These are phyloP conservation scores for Clathrospora elynae DNA, from an alignment of 2,329 filamentous ascomycete species.

Conservation along the genomic window DNA sequence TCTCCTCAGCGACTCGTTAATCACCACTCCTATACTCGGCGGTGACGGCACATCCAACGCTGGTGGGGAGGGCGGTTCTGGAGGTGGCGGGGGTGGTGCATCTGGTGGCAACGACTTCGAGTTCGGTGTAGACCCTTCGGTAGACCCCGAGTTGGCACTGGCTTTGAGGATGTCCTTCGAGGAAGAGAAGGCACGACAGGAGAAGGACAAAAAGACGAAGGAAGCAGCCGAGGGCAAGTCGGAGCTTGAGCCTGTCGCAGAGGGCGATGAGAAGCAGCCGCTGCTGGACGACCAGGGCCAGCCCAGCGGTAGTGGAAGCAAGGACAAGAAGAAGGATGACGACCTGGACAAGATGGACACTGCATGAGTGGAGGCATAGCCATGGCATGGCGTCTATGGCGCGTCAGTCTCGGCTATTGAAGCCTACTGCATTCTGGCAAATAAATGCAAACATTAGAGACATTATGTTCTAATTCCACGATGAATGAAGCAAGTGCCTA, in stretches of 20 bases:
- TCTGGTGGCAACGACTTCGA: slow-evolving; percentile 70
- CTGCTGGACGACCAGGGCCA: slow-evolving; percentile 68
- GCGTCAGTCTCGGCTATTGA: slow-evolving; percentile 4
- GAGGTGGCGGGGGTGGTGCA: slow-evolving; percentile 60
- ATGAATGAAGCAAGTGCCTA: too few species aligned
- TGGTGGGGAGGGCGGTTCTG: slow-evolving; percentile 58
- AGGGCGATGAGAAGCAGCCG: slow-evolving; percentile 66
- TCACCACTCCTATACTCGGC: slow-evolving; percentile 86
- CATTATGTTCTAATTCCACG: too few species aligned
- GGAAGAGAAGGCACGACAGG: slow-evolving; percentile 92
- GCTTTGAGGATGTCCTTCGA: slow-evolving; percentile 97
- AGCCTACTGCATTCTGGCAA: too few species aligned
- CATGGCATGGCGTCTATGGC: slow-evolving; percentile 1
- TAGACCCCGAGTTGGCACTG: slow-evolving; percentile 92
- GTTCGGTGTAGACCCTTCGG: slow-evolving; percentile 86
- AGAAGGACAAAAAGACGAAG: slow-evolving; percentile 79
- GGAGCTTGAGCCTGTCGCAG: slow-evolving; percentile 79
- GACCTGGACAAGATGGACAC: slow-evolving; percentile 88
- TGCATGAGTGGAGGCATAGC: slow-evolving; percentile 60
- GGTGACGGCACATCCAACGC: slow-evolving; percentile 72
- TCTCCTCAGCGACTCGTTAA: slow-evolving; percentile 88
- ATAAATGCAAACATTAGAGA: too few species aligned
- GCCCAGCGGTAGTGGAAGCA: slow-evolving; percentile 63
- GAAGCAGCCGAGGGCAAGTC: slow-evolving; percentile 73
- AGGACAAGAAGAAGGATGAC: slow-evolving; percentile 58